phyloP scores from a whole-genome alignment of 495 filamentous ascomycete species.

The Neurospora sp. region DNA sequence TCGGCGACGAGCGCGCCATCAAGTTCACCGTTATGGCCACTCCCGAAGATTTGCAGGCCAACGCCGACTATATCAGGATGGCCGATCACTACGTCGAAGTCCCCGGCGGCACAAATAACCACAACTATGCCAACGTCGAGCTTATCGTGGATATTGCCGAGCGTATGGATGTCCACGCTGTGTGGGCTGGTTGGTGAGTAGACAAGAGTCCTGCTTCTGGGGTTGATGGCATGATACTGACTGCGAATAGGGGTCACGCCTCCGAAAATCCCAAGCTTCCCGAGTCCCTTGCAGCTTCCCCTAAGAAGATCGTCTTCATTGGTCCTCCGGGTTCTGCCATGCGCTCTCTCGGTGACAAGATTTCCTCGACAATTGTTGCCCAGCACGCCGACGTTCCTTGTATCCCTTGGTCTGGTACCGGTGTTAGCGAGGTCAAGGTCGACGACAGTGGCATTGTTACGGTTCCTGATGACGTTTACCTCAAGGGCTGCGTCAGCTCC shows the following conservation, averaged over 20 bases:
- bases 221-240: constrained; percentile 1
- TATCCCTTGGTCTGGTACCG: constrained; percentile 96
- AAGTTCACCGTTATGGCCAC: constrained; percentile 99
- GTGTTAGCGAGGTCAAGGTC: constrained; percentile 70
- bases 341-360: constrained; percentile 98
- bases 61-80: constrained; percentile 99
- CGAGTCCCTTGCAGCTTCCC: constrained; percentile 88
- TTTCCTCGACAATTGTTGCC: constrained; percentile 97
- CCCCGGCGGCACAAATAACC: constrained; percentile 99
- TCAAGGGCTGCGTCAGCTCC: constrained; percentile 79
- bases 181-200: constrained; percentile 92
- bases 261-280: constrained; percentile 98
- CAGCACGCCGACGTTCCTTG: constrained; percentile 96
- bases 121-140: constrained; percentile 99
- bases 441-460: constrained; percentile 84
- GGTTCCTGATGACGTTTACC: constrained; percentile 76
- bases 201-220: constrained; percentile 15
- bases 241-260: constrained; percentile 70
- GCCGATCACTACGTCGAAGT: constrained; percentile 99
- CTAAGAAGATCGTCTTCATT: constrained; percentile 98
- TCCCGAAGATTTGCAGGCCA: constrained; percentile 94
- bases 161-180: constrained; percentile 94
- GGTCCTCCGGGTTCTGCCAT: constrained; percentile 96
- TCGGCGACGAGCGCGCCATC: constrained; percentile 95
- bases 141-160: constrained; percentile 99